Conservation (phyloP, 768 basidiomycete genomes). For the Hemileccinum rubropunctum region DNA sequence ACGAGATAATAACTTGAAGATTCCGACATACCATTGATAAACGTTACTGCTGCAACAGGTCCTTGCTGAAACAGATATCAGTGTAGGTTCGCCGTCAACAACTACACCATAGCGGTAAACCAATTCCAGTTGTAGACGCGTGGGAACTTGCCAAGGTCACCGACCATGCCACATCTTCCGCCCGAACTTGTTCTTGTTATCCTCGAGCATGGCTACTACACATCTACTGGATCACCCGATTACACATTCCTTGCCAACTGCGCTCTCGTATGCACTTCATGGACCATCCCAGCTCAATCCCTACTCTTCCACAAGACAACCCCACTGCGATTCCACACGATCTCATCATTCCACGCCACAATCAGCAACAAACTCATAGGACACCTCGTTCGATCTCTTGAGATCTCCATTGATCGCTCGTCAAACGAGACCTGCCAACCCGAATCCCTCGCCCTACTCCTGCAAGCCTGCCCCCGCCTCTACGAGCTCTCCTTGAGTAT, state of each 20-base stretch:
- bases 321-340: not conserved
- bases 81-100: too few species aligned
- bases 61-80: too few species aligned
- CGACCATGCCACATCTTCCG: too few species aligned
- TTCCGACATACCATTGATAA: too few species aligned
- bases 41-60: too few species aligned
- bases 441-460: constrained; percentile 10
- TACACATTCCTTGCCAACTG: constrained; percentile 19
- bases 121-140: too few species aligned
- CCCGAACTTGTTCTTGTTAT: constrained; percentile 22
- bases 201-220: constrained; percentile 28
- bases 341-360: constrained; percentile 17
- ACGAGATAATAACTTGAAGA: too few species aligned
- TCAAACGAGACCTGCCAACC: constrained; percentile 6
- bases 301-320: constrained; percentile 27
- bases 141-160: too few species aligned
- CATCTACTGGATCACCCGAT: constrained; percentile 13
- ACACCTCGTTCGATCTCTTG: constrained; percentile 21
- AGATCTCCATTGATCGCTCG: constrained; percentile 16
- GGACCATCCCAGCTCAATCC: constrained; percentile 26
- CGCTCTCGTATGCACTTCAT: constrained; percentile 26
- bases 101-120: too few species aligned
- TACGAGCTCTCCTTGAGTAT: constrained; percentile 34
- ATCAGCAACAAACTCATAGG: constrained; percentile 14
- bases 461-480: constrained; percentile 30